These are phyloP conservation scores for Ramularia collo-cygni DNA, from an alignment of 2,329 filamentous ascomycete species.

Conservation along the genomic window DNA sequence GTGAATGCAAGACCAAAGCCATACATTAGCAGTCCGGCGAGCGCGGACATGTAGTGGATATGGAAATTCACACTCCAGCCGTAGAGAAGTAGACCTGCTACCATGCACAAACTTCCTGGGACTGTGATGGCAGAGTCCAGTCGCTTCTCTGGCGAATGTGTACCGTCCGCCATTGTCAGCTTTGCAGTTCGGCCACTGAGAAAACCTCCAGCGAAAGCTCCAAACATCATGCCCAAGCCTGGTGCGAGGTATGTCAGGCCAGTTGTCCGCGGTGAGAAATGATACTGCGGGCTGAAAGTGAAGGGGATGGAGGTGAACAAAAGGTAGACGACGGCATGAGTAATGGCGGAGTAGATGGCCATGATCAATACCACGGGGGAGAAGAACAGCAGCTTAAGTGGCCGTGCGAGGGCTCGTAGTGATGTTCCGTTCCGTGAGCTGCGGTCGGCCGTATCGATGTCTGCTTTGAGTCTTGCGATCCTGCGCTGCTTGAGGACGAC, in stretches of 20 bases:
- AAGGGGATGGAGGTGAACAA: conserved; percentile 2
- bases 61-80: not conserved
- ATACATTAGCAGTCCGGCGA: not conserved
- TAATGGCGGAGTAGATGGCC: conserved; percentile 38
- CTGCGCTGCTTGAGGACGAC: conserved; percentile 32
- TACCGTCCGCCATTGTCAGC: not conserved
- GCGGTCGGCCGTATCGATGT: conserved; percentile 38
- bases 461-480: conserved; percentile 41
- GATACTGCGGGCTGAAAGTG: conserved; percentile 2
- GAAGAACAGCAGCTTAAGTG: conserved; percentile 39
- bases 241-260: conserved; percentile 6
- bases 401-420: conserved; percentile 36
- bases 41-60: not conserved
- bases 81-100: not conserved
- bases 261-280: not conserved
- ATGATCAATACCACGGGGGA: conserved; percentile 46
- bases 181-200: not conserved
- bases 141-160: not conserved
- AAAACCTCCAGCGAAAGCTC: not conserved
- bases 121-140: not conserved
- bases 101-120: not conserved
- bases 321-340: conserved; percentile 33
- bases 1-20: not conserved
- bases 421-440: conserved; percentile 38
- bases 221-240: conserved; percentile 1